Evolutionary conservation across 495 filamentous ascomycete genomes (phyloP).

Genomic region (Penicillium tannophilum): DNA sequence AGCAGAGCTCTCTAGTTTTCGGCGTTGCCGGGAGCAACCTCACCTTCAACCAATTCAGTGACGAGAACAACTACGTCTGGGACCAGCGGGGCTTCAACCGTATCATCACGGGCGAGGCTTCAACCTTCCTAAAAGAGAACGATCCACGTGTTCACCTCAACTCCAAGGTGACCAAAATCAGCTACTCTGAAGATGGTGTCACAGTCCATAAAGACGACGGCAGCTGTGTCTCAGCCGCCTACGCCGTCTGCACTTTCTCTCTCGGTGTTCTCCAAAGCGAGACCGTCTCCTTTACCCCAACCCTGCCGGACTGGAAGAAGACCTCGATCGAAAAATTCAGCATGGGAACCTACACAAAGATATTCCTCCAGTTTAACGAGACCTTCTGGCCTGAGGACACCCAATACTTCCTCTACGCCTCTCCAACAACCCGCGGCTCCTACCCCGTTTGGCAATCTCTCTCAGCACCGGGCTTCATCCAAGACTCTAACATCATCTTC

Average conservation of each 20-base stretch:
- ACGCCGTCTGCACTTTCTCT: constrained; percentile 61
- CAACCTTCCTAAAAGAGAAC: constrained; percentile 56
- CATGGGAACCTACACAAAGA: constrained; percentile 80
- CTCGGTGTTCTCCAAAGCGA: constrained; percentile 71
- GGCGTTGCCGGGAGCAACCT: constrained; percentile 47
- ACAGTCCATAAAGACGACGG: constrained; percentile 58
- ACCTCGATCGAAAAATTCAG: constrained; percentile 65
- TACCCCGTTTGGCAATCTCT: constrained; percentile 75
- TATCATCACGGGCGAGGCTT: constrained; percentile 63
- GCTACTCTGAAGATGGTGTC: constrained; percentile 57
- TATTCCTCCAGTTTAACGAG: constrained; percentile 73
- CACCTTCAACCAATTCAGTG: constrained; percentile 52
- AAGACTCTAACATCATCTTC: constrained; percentile 68
- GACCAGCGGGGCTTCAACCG: constrained; percentile 70
- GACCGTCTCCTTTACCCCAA: constrained; percentile 60
- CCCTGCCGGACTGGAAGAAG: constrained; percentile 67
- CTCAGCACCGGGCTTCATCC: constrained; percentile 58
- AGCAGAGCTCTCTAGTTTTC: constrained; percentile 49
- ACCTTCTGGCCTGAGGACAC: constrained; percentile 70
- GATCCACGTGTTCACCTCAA: constrained; percentile 63
- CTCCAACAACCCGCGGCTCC: constrained; percentile 61
- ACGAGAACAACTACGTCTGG: constrained; percentile 66
- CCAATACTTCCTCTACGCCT: constrained; percentile 73
- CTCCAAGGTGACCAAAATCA: constrained; percentile 59
- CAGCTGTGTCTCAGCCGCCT: constrained; percentile 62